These are phyloP conservation scores for Trichosanthes truncata DNA, from an alignment of 306 rosid genomes.

Conservation along the genomic window DNA sequence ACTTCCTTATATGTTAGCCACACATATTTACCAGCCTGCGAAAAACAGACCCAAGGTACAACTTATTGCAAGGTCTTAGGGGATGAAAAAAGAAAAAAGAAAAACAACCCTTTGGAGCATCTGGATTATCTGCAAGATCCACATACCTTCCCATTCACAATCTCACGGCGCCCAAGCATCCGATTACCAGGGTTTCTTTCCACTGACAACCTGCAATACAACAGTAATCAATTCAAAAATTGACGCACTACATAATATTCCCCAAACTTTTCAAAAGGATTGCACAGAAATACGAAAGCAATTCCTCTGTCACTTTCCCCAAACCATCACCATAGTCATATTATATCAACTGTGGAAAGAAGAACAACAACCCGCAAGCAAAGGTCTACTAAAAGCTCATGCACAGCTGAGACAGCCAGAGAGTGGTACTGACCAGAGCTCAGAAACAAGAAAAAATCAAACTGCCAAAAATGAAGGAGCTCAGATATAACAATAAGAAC, in stretches of 20 bases:
- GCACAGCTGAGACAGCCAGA: neutral
- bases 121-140: neutral
- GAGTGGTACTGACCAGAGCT: neutral
- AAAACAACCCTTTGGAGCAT: neutral
- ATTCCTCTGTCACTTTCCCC: neutral
- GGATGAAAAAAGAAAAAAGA: neutral
- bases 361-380: neutral
- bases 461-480: neutral
- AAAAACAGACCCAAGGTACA: constrained; percentile 1
- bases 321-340: neutral
- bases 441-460: neutral
- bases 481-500: neutral
- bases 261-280: neutral
- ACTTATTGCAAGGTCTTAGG: constrained; percentile 14
- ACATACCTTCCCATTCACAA: constrained; percentile 61
- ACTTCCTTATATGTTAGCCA: constrained; percentile 77
- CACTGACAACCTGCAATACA: constrained; percentile 50
- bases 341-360: neutral
- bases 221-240: neutral
- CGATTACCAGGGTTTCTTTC: constrained; percentile 53
- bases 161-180: constrained; percentile 83
- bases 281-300: neutral
- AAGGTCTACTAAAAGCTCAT: neutral
- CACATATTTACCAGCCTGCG: constrained; percentile 62
- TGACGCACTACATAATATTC: neutral